Evolutionary conservation across 495 filamentous ascomycete species (phyloP).

Genomic region (Pyronema domesticum): DNA sequence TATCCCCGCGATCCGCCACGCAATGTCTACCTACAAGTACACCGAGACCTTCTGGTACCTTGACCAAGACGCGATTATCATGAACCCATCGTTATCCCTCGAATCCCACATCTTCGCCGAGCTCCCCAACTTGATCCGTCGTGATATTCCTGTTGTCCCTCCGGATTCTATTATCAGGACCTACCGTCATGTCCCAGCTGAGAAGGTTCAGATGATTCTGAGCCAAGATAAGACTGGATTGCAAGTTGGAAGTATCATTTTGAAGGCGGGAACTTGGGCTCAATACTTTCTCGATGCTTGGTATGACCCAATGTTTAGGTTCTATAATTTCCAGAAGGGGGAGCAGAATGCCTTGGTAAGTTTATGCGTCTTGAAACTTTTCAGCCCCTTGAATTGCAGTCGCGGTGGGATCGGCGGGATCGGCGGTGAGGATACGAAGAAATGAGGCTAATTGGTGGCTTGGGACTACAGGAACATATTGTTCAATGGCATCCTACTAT

Average conservation of each 20-base stretch:
- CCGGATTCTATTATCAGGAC: constrained; percentile 95
- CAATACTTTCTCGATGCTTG: constrained; percentile 86
- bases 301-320: constrained; percentile 86
- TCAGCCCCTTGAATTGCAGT: neutral
- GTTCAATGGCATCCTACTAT: constrained; percentile 99
- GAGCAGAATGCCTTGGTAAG: constrained; percentile 79
- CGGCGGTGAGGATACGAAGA: no score
- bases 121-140: constrained; percentile 66
- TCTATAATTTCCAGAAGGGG: constrained; percentile 88
- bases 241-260: constrained; percentile 54
- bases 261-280: constrained; percentile 74
- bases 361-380: constrained; percentile 1
- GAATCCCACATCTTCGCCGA: constrained; percentile 50
- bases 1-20: constrained; percentile 76
- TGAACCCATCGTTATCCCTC: constrained; percentile 60
- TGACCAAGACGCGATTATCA: constrained; percentile 66
- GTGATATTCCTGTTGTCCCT: constrained; percentile 72
- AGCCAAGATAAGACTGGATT: constrained; percentile 77
- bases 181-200: constrained; percentile 56
- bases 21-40: constrained; percentile 59
- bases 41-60: constrained; percentile 71
- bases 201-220: constrained; percentile 65
- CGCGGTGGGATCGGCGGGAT: neutral
- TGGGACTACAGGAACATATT: constrained; percentile 50
- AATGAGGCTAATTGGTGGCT: no score